phyloP scores from a whole-genome alignment of 1,139 yeast species.

The Pichia sp. region DNA sequence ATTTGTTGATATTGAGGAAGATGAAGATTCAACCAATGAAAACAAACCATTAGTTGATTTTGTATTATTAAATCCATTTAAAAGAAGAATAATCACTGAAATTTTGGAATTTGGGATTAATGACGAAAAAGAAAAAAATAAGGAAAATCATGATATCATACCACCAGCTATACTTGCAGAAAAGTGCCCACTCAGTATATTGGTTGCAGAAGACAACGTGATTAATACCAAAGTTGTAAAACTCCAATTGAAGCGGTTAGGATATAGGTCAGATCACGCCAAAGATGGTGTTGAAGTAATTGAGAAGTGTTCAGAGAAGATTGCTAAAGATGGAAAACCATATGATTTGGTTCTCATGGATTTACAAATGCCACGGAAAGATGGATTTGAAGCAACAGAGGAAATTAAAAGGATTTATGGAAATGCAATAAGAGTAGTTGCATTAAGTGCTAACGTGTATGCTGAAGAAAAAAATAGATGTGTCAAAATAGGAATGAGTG shows the following conservation, averaged over 20 bases:
- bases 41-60: slow-evolving; percentile 23
- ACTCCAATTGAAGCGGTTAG: slow-evolving; percentile 46
- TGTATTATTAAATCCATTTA: slow-evolving; percentile 36
- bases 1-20: slow-evolving; percentile 16
- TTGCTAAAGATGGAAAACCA: slow-evolving; percentile 25
- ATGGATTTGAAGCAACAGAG: slow-evolving; percentile 73
- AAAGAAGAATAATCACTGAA: slow-evolving; percentile 29
- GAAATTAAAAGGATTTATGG: slow-evolving; percentile 46
- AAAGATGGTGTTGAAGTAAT: slow-evolving; percentile 49
- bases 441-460: slow-evolving; percentile 86
- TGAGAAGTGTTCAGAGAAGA: slow-evolving; percentile 34
- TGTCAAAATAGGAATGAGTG: slow-evolving; percentile 71
- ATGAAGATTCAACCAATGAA: slow-evolving; percentile 21
- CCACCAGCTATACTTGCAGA: slow-evolving; percentile 23
- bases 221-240: slow-evolving; percentile 47
- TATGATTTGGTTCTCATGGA: slow-evolving; percentile 84
- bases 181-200: slow-evolving; percentile 39
- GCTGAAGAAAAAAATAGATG: slow-evolving; percentile 72
- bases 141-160: neutral
- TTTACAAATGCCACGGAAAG: slow-evolving; percentile 86
- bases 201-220: slow-evolving; percentile 50
- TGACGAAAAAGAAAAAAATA: neutral
- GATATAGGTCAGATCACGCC: slow-evolving; percentile 51
- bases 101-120: slow-evolving; percentile 4
- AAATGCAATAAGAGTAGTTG: slow-evolving; percentile 67